Base-by-base conservation (phyloP, 495 filamentous ascomycete species). In the Astrothelium macrocarpum region DNA sequence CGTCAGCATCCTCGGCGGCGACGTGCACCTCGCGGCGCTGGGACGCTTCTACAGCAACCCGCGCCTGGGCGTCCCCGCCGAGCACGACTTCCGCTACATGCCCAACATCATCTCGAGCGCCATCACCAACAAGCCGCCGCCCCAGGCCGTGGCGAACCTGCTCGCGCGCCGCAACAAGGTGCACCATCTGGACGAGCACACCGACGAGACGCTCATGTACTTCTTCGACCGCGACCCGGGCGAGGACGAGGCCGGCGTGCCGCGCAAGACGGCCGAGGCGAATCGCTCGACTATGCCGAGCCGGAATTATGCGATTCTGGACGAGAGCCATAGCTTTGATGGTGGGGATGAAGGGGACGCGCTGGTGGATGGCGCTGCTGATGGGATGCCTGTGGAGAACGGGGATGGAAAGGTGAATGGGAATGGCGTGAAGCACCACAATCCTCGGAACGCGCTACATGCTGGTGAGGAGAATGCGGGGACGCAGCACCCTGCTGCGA, bases 101-200 rank as follows among this genome's bases (percentile, higher is more conserved):
- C 81, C 83, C 64, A 90, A 91, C 69, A 78, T 91, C 64, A 80
- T 91, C 71, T 87, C 84, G 63, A 85, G 81, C 32, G 88, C 88
- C 53, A 95, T 97, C 72, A 92, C 91, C 66, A 96, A 97, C 78
- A 94, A 95, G 76, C 93, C 93, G 9, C 93, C 93, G 1, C 91
- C 93, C 20, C 80, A 81, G 67, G 87, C 91, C 1, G 89, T 97
- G n/a, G 90, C 91, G 39, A 92, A 95, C 68, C 79, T 97, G 10
- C 78, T 97, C 18, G 88, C 90, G 2, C 77, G 85, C 53, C 77
- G 91, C 53, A 97, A 97, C 78, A 96, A 92, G 76, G 88, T 96
- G 64, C 92, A 97, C 71, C 90, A 93, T 70, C 78, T 96, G n/a
- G 88, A 94, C 72, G 69, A 79, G 53, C 79, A 90, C 29, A 95